These are phyloP conservation scores for Phytophthora cryptogea DNA, from an alignment of 352 stramenopile genomes.

Conservation along the genomic window DNA sequence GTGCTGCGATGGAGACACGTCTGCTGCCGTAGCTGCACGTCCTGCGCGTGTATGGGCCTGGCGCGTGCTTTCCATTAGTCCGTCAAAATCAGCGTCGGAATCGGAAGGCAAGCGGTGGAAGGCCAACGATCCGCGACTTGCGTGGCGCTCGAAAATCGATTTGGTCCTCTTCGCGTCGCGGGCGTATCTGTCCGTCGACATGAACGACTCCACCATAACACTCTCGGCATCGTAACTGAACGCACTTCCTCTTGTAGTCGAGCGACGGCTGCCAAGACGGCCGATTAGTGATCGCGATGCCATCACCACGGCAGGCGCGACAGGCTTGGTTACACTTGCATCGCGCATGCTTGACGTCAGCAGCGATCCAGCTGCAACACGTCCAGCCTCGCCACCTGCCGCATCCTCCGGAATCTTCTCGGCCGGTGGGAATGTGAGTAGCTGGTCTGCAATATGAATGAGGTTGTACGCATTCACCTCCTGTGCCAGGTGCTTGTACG, in stretches of 20 bases:
- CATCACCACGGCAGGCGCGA: slow-evolving; percentile 37
- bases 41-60: slow-evolving; percentile 1
- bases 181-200: slow-evolving; percentile 74
- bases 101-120: slow-evolving; percentile 64
- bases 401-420: slow-evolving; percentile 68
- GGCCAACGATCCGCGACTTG: slow-evolving; percentile 81
- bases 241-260: slow-evolving; percentile 62
- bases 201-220: slow-evolving; percentile 90
- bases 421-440: slow-evolving; percentile 80
- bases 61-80: slow-evolving; percentile 7
- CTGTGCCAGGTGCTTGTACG: slow-evolving; percentile 87
- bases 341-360: slow-evolving; percentile 35
- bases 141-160: slow-evolving; percentile 78
- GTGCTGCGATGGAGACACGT: slow-evolving; percentile 15
- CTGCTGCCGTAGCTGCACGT: slow-evolving; percentile 28
- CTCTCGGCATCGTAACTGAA: slow-evolving; percentile 91
- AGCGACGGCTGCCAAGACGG: slow-evolving; percentile 38
- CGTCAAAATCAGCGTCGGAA: slow-evolving; percentile 24
- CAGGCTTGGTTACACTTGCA: slow-evolving; percentile 30
- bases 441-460: slow-evolving; percentile 59
- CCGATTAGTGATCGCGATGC: slow-evolving; percentile 31
- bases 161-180: slow-evolving; percentile 49
- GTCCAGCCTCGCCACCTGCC: slow-evolving; percentile 32
- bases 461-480: slow-evolving; percentile 78
- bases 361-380: slow-evolving; percentile 20